Conservation (phyloP, 805 yeast genomes). For the Henningerozyma blattae region DNA sequence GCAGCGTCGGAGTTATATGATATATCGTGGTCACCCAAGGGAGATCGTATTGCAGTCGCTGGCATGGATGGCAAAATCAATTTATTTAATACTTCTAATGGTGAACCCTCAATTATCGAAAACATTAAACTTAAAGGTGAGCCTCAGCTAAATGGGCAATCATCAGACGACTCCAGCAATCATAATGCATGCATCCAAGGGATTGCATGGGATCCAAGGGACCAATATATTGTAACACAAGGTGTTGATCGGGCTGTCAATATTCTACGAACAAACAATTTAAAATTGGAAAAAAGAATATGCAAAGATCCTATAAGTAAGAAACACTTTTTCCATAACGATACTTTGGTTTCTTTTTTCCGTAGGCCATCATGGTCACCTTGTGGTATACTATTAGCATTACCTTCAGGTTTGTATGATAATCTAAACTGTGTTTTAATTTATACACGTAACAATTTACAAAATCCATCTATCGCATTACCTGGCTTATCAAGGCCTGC, state of each 20-base stretch:
- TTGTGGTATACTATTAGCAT: slow-evolving; percentile 70
- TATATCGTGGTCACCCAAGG: slow-evolving; percentile 85
- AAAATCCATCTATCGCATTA: slow-evolving; percentile 64
- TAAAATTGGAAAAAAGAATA: slow-evolving; percentile 29
- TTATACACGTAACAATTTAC: slow-evolving; percentile 44
- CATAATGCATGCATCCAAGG: slow-evolving; percentile 94
- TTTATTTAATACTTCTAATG: slow-evolving; percentile 32
- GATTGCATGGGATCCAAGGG: slow-evolving; percentile 86
- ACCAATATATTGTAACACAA: slow-evolving; percentile 70
- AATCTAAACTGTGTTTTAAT: slow-evolving; percentile 63
- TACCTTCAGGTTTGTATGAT: slow-evolving; percentile 64
- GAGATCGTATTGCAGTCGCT: slow-evolving; percentile 66
- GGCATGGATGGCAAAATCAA: slow-evolving; percentile 82
- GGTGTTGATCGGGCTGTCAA: slow-evolving; percentile 79
- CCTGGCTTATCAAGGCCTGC: slow-evolving; percentile 80
- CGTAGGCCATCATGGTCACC: slow-evolving; percentile 79
- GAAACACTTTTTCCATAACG: slow-evolving; percentile 49
- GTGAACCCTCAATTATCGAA: not conserved
- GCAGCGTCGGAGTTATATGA: slow-evolving; percentile 77
- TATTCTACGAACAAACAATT: slow-evolving; percentile 25
- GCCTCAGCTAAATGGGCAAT: slow-evolving; percentile 1
- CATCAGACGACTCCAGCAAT: slow-evolving; percentile 24
- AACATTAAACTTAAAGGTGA: too few relatives aligned
- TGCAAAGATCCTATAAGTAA: slow-evolving; percentile 26
- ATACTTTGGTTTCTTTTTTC: slow-evolving; percentile 81